Evolutionary conservation across 495 filamentous ascomycete genomes (phyloP).

Genomic region (Penicillium coprophilum): DNA sequence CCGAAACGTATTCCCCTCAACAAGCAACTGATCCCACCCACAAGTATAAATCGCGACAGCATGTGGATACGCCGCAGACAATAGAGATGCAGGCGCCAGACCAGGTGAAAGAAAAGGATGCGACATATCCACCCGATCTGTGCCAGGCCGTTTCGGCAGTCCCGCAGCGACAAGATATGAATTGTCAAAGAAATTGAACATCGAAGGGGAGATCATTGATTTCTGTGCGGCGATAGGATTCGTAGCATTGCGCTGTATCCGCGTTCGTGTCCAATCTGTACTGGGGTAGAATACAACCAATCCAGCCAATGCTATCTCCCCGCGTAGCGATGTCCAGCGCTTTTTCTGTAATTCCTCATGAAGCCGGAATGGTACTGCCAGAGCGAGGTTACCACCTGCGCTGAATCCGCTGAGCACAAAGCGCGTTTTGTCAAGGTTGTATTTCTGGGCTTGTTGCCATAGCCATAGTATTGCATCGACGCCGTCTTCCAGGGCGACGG

Average conservation of each 20-base stretch:
- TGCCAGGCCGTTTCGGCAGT: constrained; percentile 12
- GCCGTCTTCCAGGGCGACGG: constrained; percentile 62
- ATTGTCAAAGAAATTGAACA: constrained; percentile 22
- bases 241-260: constrained; percentile 43
- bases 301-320: constrained; percentile 32
- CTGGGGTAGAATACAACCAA: constrained; percentile 70
- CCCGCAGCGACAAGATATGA: constrained; percentile 18
- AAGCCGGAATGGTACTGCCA: constrained; percentile 66
- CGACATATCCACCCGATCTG: constrained; percentile 18
- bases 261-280: constrained; percentile 67
- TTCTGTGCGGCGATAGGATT: constrained; percentile 18
- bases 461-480: constrained; percentile 57
- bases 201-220: constrained; percentile 15
- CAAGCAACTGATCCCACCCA: constrained; percentile 29
- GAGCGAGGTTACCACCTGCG: constrained; percentile 71
- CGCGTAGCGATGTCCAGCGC: background rate
- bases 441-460: constrained; percentile 47
- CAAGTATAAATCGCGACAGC: constrained; percentile 27
- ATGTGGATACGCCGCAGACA: constrained; percentile 18
- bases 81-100: constrained; percentile 8
- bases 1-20: constrained; percentile 27
- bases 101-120: constrained; percentile 29
- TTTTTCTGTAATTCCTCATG: constrained; percentile 26
- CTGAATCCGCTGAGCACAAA: constrained; percentile 71
- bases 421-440: constrained; percentile 46